A percentile compares a stretch with the other conserved stretches of the same genome.
Evolutionary conservation across 2,329 filamentous ascomycete species (phyloP).

Genomic region (Elsinoe fawcettii): DNA sequence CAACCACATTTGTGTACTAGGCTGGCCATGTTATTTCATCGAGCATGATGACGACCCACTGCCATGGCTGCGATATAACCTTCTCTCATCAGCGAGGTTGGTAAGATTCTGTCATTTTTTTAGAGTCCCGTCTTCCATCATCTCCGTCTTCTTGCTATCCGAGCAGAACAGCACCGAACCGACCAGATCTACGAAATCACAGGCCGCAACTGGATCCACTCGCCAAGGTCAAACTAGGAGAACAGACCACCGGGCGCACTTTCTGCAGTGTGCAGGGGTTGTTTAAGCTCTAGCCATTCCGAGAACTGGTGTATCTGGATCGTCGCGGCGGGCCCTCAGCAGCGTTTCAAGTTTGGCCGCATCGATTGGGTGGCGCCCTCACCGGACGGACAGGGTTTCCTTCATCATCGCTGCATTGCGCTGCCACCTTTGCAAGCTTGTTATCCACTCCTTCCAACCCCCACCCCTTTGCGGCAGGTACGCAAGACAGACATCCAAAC

Average conservation of each 20-base stretch:
- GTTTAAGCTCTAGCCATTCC: background rate
- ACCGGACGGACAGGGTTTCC: background rate
- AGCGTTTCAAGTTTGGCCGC: constrained; percentile 2
- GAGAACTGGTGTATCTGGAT: background rate
- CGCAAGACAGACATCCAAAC: background rate
- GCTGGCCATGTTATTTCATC: background rate
- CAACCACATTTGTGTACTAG: background rate
- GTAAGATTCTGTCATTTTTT: background rate
- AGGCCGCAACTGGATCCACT: background rate
- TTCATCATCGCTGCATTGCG: background rate
- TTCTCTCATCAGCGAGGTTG: no score
- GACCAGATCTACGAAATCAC: background rate
- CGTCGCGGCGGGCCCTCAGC: background rate
- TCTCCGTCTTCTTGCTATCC: background rate
- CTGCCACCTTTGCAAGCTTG: constrained; percentile 10
- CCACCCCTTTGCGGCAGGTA: constrained; percentile 14
- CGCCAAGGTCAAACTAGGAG: background rate
- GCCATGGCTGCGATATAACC: background rate
- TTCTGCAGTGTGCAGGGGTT: background rate
- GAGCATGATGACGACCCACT: background rate
- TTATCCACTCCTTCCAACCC: constrained; percentile 7
- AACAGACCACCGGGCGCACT: background rate
- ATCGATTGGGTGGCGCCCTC: constrained; percentile 1
- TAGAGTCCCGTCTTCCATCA: background rate
- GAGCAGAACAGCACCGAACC: no score